Evolutionary conservation across 129 eudicot genomes (phyloP).

Genomic region (Calendula officinalis): DNA sequence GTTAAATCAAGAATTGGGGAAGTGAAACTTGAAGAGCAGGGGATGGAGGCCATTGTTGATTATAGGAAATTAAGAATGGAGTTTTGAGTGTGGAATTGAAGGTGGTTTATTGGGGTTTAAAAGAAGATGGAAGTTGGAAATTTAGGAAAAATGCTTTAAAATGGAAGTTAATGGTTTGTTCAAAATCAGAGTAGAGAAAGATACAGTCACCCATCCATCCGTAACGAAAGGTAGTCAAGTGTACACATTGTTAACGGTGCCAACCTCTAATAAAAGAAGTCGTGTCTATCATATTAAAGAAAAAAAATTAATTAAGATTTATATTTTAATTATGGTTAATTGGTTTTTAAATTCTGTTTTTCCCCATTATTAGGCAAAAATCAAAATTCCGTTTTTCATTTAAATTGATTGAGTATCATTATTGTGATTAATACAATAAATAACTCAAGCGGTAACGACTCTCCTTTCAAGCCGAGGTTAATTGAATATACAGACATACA

Average conservation of each 20-base stretch:
- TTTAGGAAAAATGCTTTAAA: conserved; percentile 2
- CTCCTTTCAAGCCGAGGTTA: too few relatives aligned
- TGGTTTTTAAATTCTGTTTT: neutral
- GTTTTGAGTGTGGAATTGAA: neutral
- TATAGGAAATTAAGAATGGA: neutral
- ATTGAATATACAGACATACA: too few relatives aligned
- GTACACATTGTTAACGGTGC: conserved; percentile 25
- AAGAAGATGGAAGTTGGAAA: neutral
- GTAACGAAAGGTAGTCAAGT: conserved; percentile 24
- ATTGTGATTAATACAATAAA: too few relatives aligned
- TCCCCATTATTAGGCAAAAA: neutral
- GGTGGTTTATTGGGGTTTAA: conserved; percentile 8
- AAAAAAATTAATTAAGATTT: too few relatives aligned
- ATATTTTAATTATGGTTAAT: too few relatives aligned
- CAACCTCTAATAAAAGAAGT: neutral
- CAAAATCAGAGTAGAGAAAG: neutral
- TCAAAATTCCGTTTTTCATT: too few relatives aligned
- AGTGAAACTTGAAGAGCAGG: conserved; percentile 24
- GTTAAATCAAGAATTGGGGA: conserved; percentile 18
- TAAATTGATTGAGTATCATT: too few relatives aligned
- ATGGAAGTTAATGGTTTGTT: conserved; percentile 12
- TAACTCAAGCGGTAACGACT: too few relatives aligned
- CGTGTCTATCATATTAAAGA: too few relatives aligned
- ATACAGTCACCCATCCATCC: conserved; percentile 3
- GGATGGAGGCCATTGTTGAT: conserved; percentile 34